phyloP scores from a whole-genome alignment of 169 alveolate species.

The Amoebophrya sp. region DNA sequence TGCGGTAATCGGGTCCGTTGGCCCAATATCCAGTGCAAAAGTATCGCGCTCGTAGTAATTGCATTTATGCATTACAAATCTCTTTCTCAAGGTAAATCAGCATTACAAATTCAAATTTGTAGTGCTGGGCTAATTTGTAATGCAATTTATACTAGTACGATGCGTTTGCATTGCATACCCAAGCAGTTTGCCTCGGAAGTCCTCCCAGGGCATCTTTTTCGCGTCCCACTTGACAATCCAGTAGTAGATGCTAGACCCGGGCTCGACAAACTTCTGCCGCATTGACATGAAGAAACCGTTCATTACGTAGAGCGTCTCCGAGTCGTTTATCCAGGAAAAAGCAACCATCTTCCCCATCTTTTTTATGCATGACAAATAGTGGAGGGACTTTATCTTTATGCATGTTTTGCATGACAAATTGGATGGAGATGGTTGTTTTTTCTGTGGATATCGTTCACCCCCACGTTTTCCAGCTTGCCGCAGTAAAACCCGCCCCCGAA shows the following conservation, averaged over 20 bases:
- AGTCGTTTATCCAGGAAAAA: neutral
- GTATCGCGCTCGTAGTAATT: no score
- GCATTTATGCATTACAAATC: no score
- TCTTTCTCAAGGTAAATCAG: no score
- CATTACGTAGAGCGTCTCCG: slow-evolving; percentile 16
- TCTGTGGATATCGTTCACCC: no score
- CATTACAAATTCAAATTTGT: no score
- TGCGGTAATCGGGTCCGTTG: slow-evolving; percentile 45
- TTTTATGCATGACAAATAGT: neutral
- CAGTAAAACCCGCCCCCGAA: slow-evolving; percentile 38
- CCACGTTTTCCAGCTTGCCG: slow-evolving; percentile 21
- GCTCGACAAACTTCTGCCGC: slow-evolving; percentile 22
- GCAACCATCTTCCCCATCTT: neutral
- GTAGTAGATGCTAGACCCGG: slow-evolving; percentile 39
- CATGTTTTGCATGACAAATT: no score
- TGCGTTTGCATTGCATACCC: no score
- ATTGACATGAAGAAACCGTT: slow-evolving; percentile 35
- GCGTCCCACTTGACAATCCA: slow-evolving; percentile 39
- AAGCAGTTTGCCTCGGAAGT: slow-evolving; percentile 44
- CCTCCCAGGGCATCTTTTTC: slow-evolving; percentile 44
- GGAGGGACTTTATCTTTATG: no score
- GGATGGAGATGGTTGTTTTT: no score
- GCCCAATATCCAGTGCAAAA: no score
- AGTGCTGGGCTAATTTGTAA: no score
- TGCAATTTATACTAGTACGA: no score